Percentiles rank a stretch among this genome's conserved stretches.
Evolutionary conservation across 1,139 yeast species (phyloP).

Genomic region (Zygosaccharomyces pseudobailii): DNA sequence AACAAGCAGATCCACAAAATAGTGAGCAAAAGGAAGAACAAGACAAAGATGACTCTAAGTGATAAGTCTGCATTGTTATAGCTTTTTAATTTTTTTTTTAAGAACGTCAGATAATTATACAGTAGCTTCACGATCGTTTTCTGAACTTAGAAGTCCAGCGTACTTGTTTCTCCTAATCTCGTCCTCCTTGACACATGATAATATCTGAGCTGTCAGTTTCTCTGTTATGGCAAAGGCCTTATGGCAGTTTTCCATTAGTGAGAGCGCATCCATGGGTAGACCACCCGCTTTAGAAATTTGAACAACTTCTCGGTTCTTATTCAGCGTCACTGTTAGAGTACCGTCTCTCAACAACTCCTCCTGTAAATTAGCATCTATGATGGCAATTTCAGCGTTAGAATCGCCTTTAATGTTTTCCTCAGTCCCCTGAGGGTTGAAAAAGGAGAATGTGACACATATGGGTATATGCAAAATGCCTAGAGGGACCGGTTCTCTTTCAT

Average conservation of each 20-base stretch:
- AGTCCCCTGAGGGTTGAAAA: conserved; percentile 61
- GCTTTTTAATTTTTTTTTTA: background rate
- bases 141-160: conserved; percentile 31
- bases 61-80: background rate
- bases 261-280: conserved; percentile 69
- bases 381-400: conserved; percentile 51
- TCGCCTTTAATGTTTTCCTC: conserved; percentile 70
- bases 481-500: conserved; percentile 84
- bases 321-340: conserved; percentile 74
- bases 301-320: conserved; percentile 84
- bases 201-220: conserved; percentile 59
- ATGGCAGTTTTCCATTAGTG: conserved; percentile 64
- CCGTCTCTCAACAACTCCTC: conserved; percentile 82
- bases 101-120: background rate
- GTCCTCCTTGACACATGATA: conserved; percentile 52
- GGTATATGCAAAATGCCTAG: conserved; percentile 85
- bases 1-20: background rate
- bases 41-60: background rate
- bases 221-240: conserved; percentile 64
- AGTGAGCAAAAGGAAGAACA: background rate
- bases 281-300: conserved; percentile 93
- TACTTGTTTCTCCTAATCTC: conserved; percentile 37
- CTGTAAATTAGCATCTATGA: conserved; percentile 70
- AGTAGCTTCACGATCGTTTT: conserved; percentile 27
- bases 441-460: conserved; percentile 82